These are phyloP conservation scores for Aciculoconidium aculeatum DNA, from an alignment of 805 yeast genomes.

Conservation along the genomic window DNA sequence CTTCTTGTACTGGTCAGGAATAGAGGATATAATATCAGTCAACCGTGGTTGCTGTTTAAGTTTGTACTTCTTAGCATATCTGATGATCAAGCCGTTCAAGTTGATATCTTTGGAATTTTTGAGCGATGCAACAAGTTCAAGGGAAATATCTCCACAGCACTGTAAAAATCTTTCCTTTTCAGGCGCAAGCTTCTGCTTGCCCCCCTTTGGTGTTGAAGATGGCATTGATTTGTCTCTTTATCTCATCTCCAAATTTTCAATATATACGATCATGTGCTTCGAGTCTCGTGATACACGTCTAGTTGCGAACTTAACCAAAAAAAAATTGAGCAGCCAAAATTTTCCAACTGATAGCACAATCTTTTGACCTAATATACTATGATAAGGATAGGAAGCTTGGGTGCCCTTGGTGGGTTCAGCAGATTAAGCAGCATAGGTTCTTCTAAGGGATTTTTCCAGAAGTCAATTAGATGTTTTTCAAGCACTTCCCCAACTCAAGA, in stretches of 20 bases:
- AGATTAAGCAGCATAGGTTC: too few species aligned
- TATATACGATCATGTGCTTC: not conserved
- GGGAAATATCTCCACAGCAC: conserved; percentile 87
- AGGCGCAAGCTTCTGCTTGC: conserved; percentile 62
- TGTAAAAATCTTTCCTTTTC: conserved; percentile 90
- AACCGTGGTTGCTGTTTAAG: conserved; percentile 88
- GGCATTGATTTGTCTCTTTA: conserved; percentile 20
- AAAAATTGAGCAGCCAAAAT: too few species aligned
- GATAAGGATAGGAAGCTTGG: too few species aligned
- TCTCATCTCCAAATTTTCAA: conserved; percentile 9
- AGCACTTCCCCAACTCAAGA: conserved; percentile 9
- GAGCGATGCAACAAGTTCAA: conserved; percentile 75
- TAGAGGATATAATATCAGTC: conserved; percentile 90
- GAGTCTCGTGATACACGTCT: too few species aligned
- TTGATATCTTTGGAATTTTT: conserved; percentile 75
- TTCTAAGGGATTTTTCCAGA: too few species aligned
- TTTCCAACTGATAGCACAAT: too few species aligned
- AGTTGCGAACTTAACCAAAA: too few species aligned
- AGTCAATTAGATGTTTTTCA: too few species aligned
- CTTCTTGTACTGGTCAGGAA: conserved; percentile 93
- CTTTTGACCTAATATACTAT: too few species aligned
- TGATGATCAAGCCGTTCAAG: conserved; percentile 80
- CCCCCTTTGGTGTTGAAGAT: conserved; percentile 16
- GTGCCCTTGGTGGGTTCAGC: too few species aligned
- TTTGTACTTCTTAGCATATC: conserved; percentile 85